Percentiles rank a stretch among this genome's conserved stretches.
Conservation (phyloP, 768 basidiomycete species). For the Cyclocybe cylindracea region DNA sequence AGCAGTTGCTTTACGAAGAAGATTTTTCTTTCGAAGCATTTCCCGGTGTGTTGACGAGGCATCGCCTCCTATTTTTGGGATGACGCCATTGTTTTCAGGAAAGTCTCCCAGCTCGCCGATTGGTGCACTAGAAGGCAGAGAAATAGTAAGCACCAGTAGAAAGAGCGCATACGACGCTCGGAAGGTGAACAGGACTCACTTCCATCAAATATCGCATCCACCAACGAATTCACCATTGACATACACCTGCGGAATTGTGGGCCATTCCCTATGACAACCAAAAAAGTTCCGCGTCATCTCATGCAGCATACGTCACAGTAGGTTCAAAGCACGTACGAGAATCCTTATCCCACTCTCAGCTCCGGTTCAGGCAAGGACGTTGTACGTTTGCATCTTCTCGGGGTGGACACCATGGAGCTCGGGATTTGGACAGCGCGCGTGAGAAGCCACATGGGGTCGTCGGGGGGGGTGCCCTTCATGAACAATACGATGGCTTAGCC, state of each 20-base stretch:
- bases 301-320: background rate
- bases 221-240: conserved; percentile 95
- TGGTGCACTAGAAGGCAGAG: conserved; percentile 81
- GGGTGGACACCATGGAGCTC: conserved; percentile 78
- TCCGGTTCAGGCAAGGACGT: conserved; percentile 88
- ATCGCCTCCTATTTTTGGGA: conserved; percentile 48
- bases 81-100: conserved; percentile 68
- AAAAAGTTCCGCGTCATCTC: background rate
- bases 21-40: no score
- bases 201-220: conserved; percentile 90
- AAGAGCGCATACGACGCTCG: background rate
- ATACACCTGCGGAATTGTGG: conserved; percentile 95
- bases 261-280: conserved; percentile 89
- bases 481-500: conserved; percentile 83
- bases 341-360: conserved; percentile 90
- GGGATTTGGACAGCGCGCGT: conserved; percentile 86
- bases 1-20: no score
- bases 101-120: conserved; percentile 86
- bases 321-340: conserved; percentile 67
- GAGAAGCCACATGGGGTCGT: conserved; percentile 96
- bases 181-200: conserved; percentile 56
- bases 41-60: background rate
- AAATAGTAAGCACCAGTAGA: conserved; percentile 1
- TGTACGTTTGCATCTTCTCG: conserved; percentile 86
- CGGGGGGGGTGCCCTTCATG: conserved; percentile 93